Base-by-base conservation (phyloP, 352 stramenopile genomes). In the Pythium apleroticum region DNA sequence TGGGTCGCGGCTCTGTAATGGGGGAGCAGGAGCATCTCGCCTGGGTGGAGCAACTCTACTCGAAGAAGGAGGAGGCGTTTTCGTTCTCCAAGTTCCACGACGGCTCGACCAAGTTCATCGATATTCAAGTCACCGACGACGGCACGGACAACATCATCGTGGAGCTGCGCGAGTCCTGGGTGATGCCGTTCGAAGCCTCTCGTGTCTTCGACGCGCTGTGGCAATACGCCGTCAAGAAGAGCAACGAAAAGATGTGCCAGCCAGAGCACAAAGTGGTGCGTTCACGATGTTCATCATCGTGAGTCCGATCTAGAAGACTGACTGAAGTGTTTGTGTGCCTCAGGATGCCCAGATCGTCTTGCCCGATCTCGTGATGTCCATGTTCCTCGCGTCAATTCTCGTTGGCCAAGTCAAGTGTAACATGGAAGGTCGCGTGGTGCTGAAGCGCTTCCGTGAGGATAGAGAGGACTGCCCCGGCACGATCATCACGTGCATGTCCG, bases 51-150 rank as follows among this genome's bases (percentile, higher is more conserved):
- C 4, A 43, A 15, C 20, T 52, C 1, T 60, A 66, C 52, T n/a
- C 20, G 2, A 22, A 33, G 7, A 10, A 57, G 24, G 52, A 53
- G 17, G 52, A 43, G 2, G n/a, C 24, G 5, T 66, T 66, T 33
- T n/a, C 27, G 25, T 54, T 48, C 41, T 25, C 20, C 4, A 60
- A 57, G 6, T 66, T 66, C 41, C 52, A 60, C 39, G 60, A 66
- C 28, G 60, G 60, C 37, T 39, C 60, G 10, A 43, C 35, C 12
- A 60, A 54, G 52, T 66, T 66, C 30, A 45, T 66, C 33, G 60
- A 66, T n/a, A 50, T 60, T 12, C 28, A 66, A 25, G 43, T 61
- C 17, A 25, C 14, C 0, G 43, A 66, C 28, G 52, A 60, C 9
- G 20, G 25, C 3, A 46, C 52, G 4, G 50, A 54, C 10, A 46